These are phyloP conservation scores for Chionographis japonica DNA, from an alignment of 106 monocot genomes.

Conservation along the genomic window DNA sequence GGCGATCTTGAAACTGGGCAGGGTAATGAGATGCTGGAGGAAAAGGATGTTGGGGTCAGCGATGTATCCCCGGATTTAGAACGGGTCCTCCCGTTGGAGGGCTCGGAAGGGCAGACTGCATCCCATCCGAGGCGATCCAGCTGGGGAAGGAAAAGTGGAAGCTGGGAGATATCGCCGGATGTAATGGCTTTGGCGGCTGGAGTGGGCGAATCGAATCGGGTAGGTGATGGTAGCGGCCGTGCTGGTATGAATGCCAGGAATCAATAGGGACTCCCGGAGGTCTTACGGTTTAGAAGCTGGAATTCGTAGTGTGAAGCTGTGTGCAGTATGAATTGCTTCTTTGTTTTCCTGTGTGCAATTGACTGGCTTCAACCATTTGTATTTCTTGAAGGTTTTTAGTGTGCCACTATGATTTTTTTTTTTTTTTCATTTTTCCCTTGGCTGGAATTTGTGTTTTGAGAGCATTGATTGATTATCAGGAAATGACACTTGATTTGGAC, in stretches of 20 bases:
- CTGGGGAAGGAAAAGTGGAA: constrained; percentile 18
- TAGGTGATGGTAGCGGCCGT: not conserved
- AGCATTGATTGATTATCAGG: too few relatives aligned
- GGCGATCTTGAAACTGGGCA: constrained; percentile 12
- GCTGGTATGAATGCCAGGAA: not conserved
- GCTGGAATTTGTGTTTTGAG: too few relatives aligned
- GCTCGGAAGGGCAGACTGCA: not conserved
- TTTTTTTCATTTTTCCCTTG: too few relatives aligned
- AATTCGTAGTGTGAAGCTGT: too few relatives aligned
- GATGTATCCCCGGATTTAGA: not conserved
- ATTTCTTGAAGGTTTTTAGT: too few relatives aligned
- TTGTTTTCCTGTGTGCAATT: too few relatives aligned
- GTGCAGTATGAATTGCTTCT: too few relatives aligned
- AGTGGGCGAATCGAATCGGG: constrained; percentile 24
- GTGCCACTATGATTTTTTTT: too few relatives aligned
- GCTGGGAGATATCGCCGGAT: constrained; percentile 31
- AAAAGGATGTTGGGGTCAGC: not conserved
- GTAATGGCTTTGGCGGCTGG: constrained; percentile 12
- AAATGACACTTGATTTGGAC: too few relatives aligned
- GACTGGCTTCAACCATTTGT: too few relatives aligned
- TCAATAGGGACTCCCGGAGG: not conserved
- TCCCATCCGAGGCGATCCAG: constrained; percentile 19
- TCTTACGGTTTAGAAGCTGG: too few relatives aligned
- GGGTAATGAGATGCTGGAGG: not conserved
- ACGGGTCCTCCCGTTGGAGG: not conserved